phyloP scores from a whole-genome alignment of 768 basidiomycete species.

The Obba rivulosa region DNA sequence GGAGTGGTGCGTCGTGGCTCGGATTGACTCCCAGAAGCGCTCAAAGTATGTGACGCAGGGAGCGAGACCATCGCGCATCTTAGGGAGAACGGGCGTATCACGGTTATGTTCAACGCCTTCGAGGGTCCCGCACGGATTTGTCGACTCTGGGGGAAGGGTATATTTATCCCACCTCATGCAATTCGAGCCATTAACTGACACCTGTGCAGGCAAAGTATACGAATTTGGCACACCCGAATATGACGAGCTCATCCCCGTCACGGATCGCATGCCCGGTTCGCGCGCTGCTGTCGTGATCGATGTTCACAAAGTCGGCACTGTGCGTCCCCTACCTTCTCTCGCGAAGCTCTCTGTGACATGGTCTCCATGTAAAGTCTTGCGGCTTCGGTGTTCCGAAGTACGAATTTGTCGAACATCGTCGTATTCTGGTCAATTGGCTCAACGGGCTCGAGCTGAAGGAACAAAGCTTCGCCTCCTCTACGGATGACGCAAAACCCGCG shows the following conservation, averaged over 20 bases:
- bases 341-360: not conserved
- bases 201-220: conserved; percentile 45
- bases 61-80: conserved; percentile 56
- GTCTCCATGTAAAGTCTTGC: conserved; percentile 46
- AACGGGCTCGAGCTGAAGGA: conserved; percentile 40
- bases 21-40: not conserved
- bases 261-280: conserved; percentile 47
- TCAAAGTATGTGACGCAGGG: conserved; percentile 26
- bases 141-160: conserved; percentile 57
- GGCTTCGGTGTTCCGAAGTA: conserved; percentile 62
- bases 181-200: not conserved
- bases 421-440: conserved; percentile 42
- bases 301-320: conserved; percentile 52
- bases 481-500: not conserved
- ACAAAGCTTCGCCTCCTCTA: conserved; percentile 15
- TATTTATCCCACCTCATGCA: conserved; percentile 3
- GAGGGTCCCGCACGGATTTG: conserved; percentile 53
- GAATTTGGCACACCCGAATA: conserved; percentile 64
- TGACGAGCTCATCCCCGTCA: conserved; percentile 41
- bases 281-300: conserved; percentile 54
- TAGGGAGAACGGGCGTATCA: conserved; percentile 59
- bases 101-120: conserved; percentile 57
- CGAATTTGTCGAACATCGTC: conserved; percentile 51
- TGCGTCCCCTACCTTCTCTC: conserved; percentile 18
- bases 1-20: conserved; percentile 47